Evolutionary conservation across 2,329 filamentous ascomycete genomes (phyloP), one percentile per base, ranked within the genome.

Genomic region (Westerdykella ornata): DNA sequence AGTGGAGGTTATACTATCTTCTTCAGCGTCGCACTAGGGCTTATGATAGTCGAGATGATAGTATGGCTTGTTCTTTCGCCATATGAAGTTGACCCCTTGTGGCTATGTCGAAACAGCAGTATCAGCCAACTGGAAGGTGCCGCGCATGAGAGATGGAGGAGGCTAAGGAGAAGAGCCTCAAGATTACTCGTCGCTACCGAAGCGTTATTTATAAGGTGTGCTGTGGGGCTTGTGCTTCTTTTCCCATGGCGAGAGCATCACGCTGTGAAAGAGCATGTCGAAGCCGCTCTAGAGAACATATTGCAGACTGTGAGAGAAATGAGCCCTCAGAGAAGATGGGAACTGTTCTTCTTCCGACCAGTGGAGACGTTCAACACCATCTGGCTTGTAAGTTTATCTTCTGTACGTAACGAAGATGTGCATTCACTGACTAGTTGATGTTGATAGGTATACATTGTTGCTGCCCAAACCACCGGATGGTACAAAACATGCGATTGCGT

Each of bases 1-100:
- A 58, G 65, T 30, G 68, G 68, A 2, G 68, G 68, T 3, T 73
- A 72, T 43, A 58, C 66, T n/a, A 59, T 72, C 13, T 72, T 69
- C 43, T 56, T 61, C 17, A 34, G 52, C 15, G 40, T 66, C 3
- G 51, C 62, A 5, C 41, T 62, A 0, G 54, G 58, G 0, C 48
- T 68, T 3, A 50, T 72, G n/a, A 39, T 68, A 13, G 39, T 63
- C 2, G 68, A 72, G 35, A 60, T 68, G 46, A 28, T 51, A 1
- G 54, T 67, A 0, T 70, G 67, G 68, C 58, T 56, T 7, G 35
- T 42, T 2, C 38, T 53, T 2, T 57, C 53, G 4, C 48, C 52
- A 1, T 53, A 53, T 18, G 41, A 53, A 12, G 41, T 54, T 3
- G 39, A 46, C 6, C 19, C 39, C 7, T 29, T 28, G 5, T 28